Percentiles rank a stretch among this genome's conserved stretches.
Conservation (phyloP, 2,329 filamentous ascomycete genomes). For the Sarocladiaceae sp. region DNA sequence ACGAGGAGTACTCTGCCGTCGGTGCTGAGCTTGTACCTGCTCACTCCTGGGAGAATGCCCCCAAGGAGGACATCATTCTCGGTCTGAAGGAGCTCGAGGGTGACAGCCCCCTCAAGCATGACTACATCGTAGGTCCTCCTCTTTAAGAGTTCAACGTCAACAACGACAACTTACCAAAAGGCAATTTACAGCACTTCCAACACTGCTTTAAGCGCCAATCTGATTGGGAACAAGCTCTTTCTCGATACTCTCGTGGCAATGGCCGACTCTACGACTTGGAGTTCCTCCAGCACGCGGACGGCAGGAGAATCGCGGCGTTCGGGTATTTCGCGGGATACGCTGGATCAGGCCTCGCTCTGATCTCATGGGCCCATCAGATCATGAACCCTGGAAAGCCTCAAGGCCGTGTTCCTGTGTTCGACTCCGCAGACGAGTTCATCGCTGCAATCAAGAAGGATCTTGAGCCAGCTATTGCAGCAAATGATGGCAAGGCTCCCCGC, state of each 20-base stretch:
- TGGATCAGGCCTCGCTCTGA: constrained; percentile 67
- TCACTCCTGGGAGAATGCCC: constrained; percentile 64
- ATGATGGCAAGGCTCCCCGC: constrained; percentile 56
- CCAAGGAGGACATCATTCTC: constrained; percentile 65
- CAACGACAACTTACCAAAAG: too few species aligned
- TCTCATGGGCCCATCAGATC: constrained; percentile 62
- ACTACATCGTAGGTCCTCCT: constrained; percentile 51
- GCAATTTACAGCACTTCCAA: too few species aligned
- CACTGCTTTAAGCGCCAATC: constrained; percentile 9
- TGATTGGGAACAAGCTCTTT: background rate
- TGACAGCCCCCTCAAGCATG: constrained; percentile 60
- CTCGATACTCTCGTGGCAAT: constrained; percentile 28
- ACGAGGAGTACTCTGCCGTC: constrained; percentile 54
- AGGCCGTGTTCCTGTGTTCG: constrained; percentile 3
- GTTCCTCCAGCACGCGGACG: constrained; percentile 62
- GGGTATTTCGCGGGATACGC: constrained; percentile 71
- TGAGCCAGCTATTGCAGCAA: constrained; percentile 6
- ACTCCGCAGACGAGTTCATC: constrained; percentile 9
- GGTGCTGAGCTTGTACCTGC: constrained; percentile 64
- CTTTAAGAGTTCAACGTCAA: constrained; percentile 42
- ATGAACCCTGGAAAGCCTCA: constrained; percentile 9
- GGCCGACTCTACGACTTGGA: constrained; percentile 82
- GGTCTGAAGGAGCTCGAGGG: constrained; percentile 62
- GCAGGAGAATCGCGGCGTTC: constrained; percentile 68
- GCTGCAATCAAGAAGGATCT: constrained; percentile 1